These are phyloP conservation scores for Diaporthe batatas DNA, from an alignment of 2,329 filamentous ascomycete species.

Conservation along the genomic window DNA sequence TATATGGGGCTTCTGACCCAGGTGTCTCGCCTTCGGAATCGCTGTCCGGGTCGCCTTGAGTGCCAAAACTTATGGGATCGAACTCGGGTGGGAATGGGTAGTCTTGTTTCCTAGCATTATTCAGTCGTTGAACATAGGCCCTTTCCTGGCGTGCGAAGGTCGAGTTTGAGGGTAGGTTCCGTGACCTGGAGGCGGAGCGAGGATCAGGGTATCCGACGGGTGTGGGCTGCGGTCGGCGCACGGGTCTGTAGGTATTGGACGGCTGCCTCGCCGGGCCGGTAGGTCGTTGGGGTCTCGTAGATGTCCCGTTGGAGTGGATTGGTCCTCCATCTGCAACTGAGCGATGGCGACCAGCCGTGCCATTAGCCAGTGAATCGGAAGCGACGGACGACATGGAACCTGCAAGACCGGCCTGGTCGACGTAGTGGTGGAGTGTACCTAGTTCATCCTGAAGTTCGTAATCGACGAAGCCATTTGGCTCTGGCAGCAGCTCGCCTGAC, in stretches of 20 bases:
- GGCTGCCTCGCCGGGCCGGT: constrained; percentile 78
- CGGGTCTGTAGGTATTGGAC: constrained; percentile 83
- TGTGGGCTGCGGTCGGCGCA: constrained; percentile 63
- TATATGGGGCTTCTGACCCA: constrained; percentile 84
- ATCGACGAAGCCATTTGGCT: constrained; percentile 56
- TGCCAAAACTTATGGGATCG: constrained; percentile 40
- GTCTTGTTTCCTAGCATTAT: constrained; percentile 66
- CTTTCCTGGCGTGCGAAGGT: constrained; percentile 84
- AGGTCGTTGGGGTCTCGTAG: constrained; percentile 72
- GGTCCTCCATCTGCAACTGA: constrained; percentile 47
- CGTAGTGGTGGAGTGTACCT: constrained; percentile 59
- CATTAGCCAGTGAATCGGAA: constrained; percentile 58
- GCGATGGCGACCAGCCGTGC: constrained; percentile 57
- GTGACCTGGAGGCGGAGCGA: constrained; percentile 67
- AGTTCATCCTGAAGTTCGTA: constrained; percentile 64
- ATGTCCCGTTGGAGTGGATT: constrained; percentile 50
- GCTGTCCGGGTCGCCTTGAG: constrained; percentile 73
- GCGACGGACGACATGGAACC: constrained; percentile 59
- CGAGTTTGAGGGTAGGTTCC: constrained; percentile 61
- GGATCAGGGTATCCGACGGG: constrained; percentile 52
- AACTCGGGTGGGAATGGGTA: constrained; percentile 74
- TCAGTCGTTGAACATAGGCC: constrained; percentile 92
- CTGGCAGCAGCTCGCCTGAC: constrained; percentile 60
- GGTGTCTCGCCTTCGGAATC: constrained; percentile 94
- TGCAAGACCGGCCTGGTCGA: constrained; percentile 55